phyloP scores from a whole-genome alignment of 2,329 filamentous ascomycete genomes.

The Alternaria panax region DNA sequence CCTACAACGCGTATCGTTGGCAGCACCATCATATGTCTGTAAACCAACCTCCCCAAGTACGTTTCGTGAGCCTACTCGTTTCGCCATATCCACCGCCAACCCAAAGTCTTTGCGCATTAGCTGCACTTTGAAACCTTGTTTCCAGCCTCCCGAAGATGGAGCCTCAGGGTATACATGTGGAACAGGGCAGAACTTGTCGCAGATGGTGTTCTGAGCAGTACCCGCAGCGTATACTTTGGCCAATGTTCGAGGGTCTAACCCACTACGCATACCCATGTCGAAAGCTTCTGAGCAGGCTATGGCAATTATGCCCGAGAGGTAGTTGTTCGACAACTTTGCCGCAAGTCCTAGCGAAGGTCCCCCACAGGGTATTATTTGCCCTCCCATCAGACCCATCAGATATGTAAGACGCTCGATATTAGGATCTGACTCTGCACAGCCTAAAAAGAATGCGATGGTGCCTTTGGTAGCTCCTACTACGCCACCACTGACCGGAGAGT shows the following conservation, averaged over 20 bases:
- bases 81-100: slow-evolving; percentile 63
- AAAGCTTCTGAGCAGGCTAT: slow-evolving; percentile 66
- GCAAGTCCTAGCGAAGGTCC: slow-evolving; percentile 63
- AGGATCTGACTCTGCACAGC: slow-evolving; percentile 55
- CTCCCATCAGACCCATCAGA: slow-evolving; percentile 62
- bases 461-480: slow-evolving; percentile 61
- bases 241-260: slow-evolving; percentile 63
- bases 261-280: slow-evolving; percentile 66
- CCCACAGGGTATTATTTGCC: slow-evolving; percentile 63
- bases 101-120: slow-evolving; percentile 67
- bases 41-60: slow-evolving; percentile 61
- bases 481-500: slow-evolving; percentile 62
- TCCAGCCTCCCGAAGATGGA: slow-evolving; percentile 58
- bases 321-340: slow-evolving; percentile 69
- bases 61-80: slow-evolving; percentile 59
- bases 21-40: slow-evolving; percentile 60
- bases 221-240: slow-evolving; percentile 60
- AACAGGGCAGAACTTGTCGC: slow-evolving; percentile 61
- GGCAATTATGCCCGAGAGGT: slow-evolving; percentile 65
- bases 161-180: slow-evolving; percentile 59
- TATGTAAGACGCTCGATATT: slow-evolving; percentile 55
- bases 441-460: slow-evolving; percentile 65
- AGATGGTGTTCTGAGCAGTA: slow-evolving; percentile 62
- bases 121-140: slow-evolving; percentile 65
- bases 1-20: slow-evolving; percentile 59